Conservation (phyloP, 768 basidiomycete genomes). For the Trametes villosa region DNA sequence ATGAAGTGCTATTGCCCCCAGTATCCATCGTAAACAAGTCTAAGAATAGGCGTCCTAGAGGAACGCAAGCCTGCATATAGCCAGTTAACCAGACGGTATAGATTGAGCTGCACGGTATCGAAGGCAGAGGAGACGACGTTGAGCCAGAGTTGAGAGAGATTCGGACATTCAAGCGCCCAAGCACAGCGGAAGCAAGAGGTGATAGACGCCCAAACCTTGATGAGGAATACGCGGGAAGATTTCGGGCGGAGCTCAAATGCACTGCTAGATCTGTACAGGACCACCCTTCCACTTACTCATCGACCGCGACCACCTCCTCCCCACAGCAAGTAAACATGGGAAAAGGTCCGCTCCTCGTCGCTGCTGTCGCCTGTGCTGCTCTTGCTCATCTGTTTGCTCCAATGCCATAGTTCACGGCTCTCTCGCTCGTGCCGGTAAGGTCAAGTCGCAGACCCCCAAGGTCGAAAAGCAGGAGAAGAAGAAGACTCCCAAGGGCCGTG, state of each 20-base stretch:
- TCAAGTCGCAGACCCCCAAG: constrained; percentile 97
- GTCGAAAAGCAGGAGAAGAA: constrained; percentile 99
- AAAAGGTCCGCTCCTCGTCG: constrained; percentile 52
- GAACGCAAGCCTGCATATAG: too few relatives aligned
- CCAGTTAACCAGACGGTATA: too few relatives aligned
- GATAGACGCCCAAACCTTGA: neutral
- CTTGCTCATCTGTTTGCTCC: constrained; percentile 12
- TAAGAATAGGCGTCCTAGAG: too few relatives aligned
- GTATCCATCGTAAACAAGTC: too few relatives aligned
- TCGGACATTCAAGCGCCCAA: neutral
- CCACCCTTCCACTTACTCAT: constrained; percentile 33
- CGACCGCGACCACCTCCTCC: constrained; percentile 37
- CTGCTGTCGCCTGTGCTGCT: constrained; percentile 1
- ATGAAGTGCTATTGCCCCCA: too few relatives aligned
- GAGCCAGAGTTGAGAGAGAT: neutral
- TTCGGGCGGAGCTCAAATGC: constrained; percentile 16
- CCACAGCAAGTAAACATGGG: constrained; percentile 74
- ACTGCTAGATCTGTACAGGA: constrained; percentile 27
- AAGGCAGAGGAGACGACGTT: neutral
- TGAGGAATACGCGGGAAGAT: neutral
- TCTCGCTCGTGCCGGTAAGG: constrained; percentile 99
- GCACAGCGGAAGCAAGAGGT: neutral
- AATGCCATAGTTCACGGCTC: constrained; percentile 86
- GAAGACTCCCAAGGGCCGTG: constrained; percentile 96
- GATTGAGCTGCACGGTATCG: too few relatives aligned